These are phyloP conservation scores for Torulaspora quercuum DNA, from an alignment of 805 yeast species.

Conservation along the genomic window DNA sequence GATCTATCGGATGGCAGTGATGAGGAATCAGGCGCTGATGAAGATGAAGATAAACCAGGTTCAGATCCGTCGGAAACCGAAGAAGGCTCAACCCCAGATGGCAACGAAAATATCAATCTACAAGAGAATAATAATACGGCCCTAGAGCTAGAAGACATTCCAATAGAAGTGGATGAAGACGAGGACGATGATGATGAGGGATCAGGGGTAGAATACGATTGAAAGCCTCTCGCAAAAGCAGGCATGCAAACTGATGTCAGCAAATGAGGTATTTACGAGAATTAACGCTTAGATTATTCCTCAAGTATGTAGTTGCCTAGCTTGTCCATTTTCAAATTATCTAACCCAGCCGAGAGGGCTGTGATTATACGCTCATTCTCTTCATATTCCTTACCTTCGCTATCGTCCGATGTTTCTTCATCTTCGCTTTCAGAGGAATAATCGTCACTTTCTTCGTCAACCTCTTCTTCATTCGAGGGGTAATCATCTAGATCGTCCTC, in stretches of 20 bases:
- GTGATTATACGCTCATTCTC: conserved; percentile 63
- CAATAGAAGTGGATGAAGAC: conserved; percentile 34
- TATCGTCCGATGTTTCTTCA: conserved; percentile 36
- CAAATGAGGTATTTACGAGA: no score
- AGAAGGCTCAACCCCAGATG: no score
- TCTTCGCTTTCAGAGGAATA: conserved; percentile 33
- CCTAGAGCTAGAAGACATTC: conserved; percentile 24
- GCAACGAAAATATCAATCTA: conserved; percentile 21
- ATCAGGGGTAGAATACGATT: conserved; percentile 39
- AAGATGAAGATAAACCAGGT: conserved; percentile 21
- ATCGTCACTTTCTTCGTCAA: conserved; percentile 31
- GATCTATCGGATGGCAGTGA: conserved; percentile 34
- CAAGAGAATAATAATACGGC: conserved; percentile 3
- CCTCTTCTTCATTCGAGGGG: conserved; percentile 57
- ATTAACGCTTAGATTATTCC: no score
- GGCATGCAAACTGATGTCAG: no score
- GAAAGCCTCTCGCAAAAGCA: no score
- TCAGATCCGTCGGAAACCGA: no score
- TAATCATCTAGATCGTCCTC: conserved; percentile 35
- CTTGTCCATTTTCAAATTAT: conserved; percentile 72
- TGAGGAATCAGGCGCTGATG: conserved; percentile 19
- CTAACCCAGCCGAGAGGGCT: conserved; percentile 62
- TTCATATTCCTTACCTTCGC: conserved; percentile 36
- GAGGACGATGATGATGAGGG: conserved; percentile 40
- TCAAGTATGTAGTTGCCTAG: conserved; percentile 77